Evolutionary conservation across 768 basidiomycete genomes (phyloP).

Genomic region (Serpula lacrymans): DNA sequence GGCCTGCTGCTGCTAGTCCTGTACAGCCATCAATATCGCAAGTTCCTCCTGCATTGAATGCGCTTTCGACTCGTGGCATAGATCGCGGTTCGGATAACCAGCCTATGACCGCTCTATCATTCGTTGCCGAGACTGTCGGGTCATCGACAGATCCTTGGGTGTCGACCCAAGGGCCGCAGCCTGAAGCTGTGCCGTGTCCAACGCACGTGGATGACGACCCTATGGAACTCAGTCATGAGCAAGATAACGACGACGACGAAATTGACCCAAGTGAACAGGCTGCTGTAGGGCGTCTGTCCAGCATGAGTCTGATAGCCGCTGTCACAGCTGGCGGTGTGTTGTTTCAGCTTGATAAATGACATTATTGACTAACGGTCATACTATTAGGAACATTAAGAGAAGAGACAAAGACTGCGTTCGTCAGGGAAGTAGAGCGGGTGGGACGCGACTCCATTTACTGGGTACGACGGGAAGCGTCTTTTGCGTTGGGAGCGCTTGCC

Average conservation of each 20-base stretch:
- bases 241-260: slow-evolving; percentile 36
- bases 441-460: slow-evolving; percentile 65
- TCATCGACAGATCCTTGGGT: too few relatives aligned
- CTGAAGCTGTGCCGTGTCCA: not conserved
- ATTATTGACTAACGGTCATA: slow-evolving; percentile 6
- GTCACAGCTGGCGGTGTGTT: slow-evolving; percentile 73
- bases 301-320: slow-evolving; percentile 91
- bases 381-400: slow-evolving; percentile 50
- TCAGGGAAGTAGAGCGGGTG: slow-evolving; percentile 70
- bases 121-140: too few relatives aligned
- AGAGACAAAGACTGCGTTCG: slow-evolving; percentile 59
- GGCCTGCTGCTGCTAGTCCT: too few relatives aligned
- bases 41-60: too few relatives aligned
- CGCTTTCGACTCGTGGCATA: too few relatives aligned
- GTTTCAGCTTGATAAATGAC: slow-evolving; percentile 7
- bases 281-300: slow-evolving; percentile 80
- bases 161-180: not conserved
- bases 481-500: slow-evolving; percentile 84
- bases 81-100: too few relatives aligned
- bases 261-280: slow-evolving; percentile 60
- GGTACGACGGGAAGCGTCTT: slow-evolving; percentile 83
- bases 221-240: not conserved
- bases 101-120: too few relatives aligned
- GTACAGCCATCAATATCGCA: too few relatives aligned
- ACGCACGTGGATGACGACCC: too few relatives aligned